Base-by-base conservation (phyloP, 345 rosid species). In the Corymbia maculata region DNA sequence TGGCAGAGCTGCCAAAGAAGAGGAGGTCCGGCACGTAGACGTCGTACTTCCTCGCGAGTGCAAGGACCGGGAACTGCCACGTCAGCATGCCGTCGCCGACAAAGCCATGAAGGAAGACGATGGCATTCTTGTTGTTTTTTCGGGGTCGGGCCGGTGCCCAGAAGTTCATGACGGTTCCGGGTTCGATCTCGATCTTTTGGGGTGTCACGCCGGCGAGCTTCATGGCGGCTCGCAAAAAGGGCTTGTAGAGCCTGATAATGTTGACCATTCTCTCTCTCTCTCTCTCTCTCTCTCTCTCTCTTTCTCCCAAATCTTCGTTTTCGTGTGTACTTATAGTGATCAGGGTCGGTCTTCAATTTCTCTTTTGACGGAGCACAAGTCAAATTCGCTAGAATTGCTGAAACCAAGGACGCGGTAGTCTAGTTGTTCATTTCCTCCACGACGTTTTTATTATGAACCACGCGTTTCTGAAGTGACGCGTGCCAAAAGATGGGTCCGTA, bases 21-120 rank as follows among this genome's bases (percentile, higher is more conserved):
- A 92, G 88, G 17, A 94, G 75, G 91, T 94, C 94, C 2, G 95
- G 95, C 15, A 93, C 94, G 86, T 93, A 94, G 61, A 94, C 90
- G 4, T 89, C 85, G 45, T 94, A 93, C 2, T 59, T 64, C 86
- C 70, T 82, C 8, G 94, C 90, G 24, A 94, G 86, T 9, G 92
- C 87, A 4, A 92, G 86, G 28, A 87, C 92, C 79, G 91, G 95
- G 80, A 90, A 86, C 50, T 87, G 90, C 95, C 96, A 93, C 4
- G 94, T 92, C 1, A 90, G 13, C 52, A 93, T 90, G 49, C 95
- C 95, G 9, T 89, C 57, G 5, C 79, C 45, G 0, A 44, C 92
- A 16, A 93, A 93, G 22, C 93, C 92, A 32, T 93, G 96, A 28
- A 94, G 90, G 89, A 94, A 88, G 17, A 92, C 93, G 12, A 93